Evolutionary conservation across 768 basidiomycete genomes (phyloP), one percentile per base, ranked within the genome.

Genomic region (Rhodotorula diobovata): DNA sequence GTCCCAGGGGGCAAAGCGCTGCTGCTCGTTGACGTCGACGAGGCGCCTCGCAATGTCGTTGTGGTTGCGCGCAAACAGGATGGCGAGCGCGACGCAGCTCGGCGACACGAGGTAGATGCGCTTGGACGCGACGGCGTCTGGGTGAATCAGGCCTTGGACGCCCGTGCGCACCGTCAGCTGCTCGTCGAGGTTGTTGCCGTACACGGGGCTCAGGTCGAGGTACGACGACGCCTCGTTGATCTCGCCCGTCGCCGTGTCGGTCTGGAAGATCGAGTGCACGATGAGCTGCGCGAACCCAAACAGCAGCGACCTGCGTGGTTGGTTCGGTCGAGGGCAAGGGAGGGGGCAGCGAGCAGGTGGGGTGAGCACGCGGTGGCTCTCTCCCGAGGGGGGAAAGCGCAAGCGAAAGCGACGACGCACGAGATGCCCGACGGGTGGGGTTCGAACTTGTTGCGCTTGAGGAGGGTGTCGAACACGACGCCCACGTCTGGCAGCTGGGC

Each of bases 191-290:
- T 82, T 86, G 78, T 77, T 85, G 1, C 90, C 90, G 72, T 92
- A 92, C 15, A 92, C 78, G 14, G 89, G 84, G 76, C 87, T 87
- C 53, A 92, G 78, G 77, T 92, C 90, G 25, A 92, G 82, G 80
- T 92, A 92, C 75, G 87, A 87, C 78, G 86, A 87, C 1, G 86
- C 80, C 54, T 85, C 80, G 76, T 92, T 92, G 66, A 85, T 73
- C 21, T 10, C 58, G 4, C 48, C 56, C n/a, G 75, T 68, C 16
- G 30, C 56, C 45, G 77, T 80, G 69, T 84, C 86, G 0, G 91
- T 87, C 72, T 88, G 81, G 82, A 92, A 92, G 72, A 88, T 83
- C 65, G 82, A 83, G 79, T 91, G 90, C 74, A 63, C 63, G 55
- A 68, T 72, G 37, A 63, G 58, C 12, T 55, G 56, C 45, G 69